Conservation (phyloP, 1,139 yeast genomes). For the Candida frijolesensis region DNA sequence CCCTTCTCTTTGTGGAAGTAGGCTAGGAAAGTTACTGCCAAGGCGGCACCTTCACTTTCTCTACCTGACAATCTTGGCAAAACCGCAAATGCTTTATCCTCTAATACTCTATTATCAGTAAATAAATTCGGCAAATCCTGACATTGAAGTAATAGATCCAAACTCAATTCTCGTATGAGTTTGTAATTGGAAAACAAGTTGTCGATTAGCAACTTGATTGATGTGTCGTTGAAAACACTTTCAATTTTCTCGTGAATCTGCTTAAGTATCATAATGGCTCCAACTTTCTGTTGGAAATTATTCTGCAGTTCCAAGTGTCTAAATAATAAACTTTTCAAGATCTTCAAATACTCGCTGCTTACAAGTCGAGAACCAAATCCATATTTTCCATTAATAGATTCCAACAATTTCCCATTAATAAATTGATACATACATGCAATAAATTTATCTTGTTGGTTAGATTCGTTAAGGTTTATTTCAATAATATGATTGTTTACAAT, state of each 20-base stretch:
- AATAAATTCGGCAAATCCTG: constrained; percentile 5
- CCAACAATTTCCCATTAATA: constrained; percentile 58
- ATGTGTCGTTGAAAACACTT: constrained; percentile 18
- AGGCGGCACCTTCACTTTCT: constrained; percentile 82
- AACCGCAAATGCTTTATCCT: constrained; percentile 41
- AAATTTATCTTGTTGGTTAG: constrained; percentile 63
- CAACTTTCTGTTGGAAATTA: constrained; percentile 59
- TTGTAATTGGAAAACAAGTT: constrained; percentile 72
- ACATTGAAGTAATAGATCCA: constrained; percentile 50
- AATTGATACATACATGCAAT: constrained; percentile 62
- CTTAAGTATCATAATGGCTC: constrained; percentile 12
- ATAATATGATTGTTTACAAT: constrained; percentile 39
- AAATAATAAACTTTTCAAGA: constrained; percentile 44
- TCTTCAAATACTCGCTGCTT: constrained; percentile 39
- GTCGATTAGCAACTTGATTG: constrained; percentile 55
- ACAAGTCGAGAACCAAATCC: constrained; percentile 25
- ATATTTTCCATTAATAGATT: constrained; percentile 37
- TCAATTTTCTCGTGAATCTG: constrained; percentile 30
- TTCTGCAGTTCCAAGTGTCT: constrained; percentile 62
- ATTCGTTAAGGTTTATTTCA: constrained; percentile 57
- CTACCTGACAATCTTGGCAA: constrained; percentile 65
- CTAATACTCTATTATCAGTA: constrained; percentile 22
- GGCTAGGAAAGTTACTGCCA: constrained; percentile 21
- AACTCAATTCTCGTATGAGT: constrained; percentile 64
- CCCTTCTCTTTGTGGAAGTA: constrained; percentile 2